Evolutionary conservation across 805 yeast genomes (phyloP), one percentile per base, ranked within the genome.

Genomic region (Hyphopichia homilentoma): DNA sequence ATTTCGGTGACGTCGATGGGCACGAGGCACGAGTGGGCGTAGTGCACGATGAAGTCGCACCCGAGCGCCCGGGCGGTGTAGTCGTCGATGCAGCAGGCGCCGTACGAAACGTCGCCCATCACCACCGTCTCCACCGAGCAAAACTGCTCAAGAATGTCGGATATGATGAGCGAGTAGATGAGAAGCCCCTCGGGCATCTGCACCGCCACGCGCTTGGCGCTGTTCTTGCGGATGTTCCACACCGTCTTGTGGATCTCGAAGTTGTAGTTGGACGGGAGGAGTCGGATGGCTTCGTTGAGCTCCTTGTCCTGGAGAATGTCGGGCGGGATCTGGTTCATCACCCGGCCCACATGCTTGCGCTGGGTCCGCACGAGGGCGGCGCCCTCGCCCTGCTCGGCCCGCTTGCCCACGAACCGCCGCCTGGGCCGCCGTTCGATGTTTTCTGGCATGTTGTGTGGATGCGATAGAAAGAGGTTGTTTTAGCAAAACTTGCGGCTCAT

Each of bases 21-120:
- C 1, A 93, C 97, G 28, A 93, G 68, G 60, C 98, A 93, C 6
- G 96, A 87, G 56, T 93, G 98, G 2, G 98, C 98, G 59, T 93
- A 93, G 60, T 93, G 98, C 9, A 90, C 87, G 38, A 93, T 79
- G 49, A 89, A 83, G 52, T 93, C 98, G 61, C 98, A 93, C 30
- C 84, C 96, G 17, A 93, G 59, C 0, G 97, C 79, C 41, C 89
- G 69, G 2, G 98, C 98, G 0, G 98, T 89, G 53, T 71, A 93
- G 52, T 93, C 98, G 55, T 93, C 98, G 28, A 93, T 88, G 61
- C 98, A 93, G 55, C 98, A 93, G 0, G 98, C 98, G 26, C 98
- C 98, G 51, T 93, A 93, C 0, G 97, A 86, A 0, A 93, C 98
- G 57, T 93, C 98, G 2, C 98, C 98, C 98, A 93, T 93, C 2